Conservation (phyloP, 2,329 filamentous ascomycete species). For the Lizonia empirigonia region DNA sequence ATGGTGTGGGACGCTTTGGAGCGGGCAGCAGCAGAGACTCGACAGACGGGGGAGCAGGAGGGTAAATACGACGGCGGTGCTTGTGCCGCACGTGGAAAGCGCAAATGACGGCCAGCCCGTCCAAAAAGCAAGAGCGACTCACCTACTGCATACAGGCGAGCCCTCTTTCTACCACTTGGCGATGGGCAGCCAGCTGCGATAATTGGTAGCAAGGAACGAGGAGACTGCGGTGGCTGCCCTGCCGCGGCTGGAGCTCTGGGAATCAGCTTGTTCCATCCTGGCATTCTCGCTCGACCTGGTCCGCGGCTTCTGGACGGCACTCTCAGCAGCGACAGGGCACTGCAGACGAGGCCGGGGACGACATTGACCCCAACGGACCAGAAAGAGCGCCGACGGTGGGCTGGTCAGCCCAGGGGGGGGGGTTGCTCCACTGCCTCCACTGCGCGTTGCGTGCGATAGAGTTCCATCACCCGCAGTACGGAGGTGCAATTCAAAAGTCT, state of each 20-base stretch:
- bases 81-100: constrained; percentile 16
- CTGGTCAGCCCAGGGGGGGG: constrained; percentile 1
- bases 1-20: neutral
- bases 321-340: constrained; percentile 4
- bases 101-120: constrained; percentile 10
- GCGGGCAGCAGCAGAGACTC: constrained; percentile 2
- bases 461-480: constrained; percentile 6
- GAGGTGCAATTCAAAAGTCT: too few species aligned
- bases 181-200: constrained; percentile 1
- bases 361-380: constrained; percentile 6
- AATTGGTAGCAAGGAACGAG: constrained; percentile 4
- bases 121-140: constrained; percentile 13
- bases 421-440: constrained; percentile 1
- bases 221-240: constrained; percentile 10
- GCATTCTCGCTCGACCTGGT: constrained; percentile 11
- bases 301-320: constrained; percentile 1
- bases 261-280: constrained; percentile 11
- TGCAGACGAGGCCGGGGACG: neutral
- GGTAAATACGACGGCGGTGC: constrained; percentile 5
- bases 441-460: constrained; percentile 1
- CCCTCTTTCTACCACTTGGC: constrained; percentile 8
- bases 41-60: constrained; percentile 1
- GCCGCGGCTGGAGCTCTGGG: constrained; percentile 6
- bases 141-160: constrained; percentile 8
- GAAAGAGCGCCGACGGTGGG: neutral